phyloP scores from a whole-genome alignment of 208 protist genomes.

The Endotrypanum monterogeii region DNA sequence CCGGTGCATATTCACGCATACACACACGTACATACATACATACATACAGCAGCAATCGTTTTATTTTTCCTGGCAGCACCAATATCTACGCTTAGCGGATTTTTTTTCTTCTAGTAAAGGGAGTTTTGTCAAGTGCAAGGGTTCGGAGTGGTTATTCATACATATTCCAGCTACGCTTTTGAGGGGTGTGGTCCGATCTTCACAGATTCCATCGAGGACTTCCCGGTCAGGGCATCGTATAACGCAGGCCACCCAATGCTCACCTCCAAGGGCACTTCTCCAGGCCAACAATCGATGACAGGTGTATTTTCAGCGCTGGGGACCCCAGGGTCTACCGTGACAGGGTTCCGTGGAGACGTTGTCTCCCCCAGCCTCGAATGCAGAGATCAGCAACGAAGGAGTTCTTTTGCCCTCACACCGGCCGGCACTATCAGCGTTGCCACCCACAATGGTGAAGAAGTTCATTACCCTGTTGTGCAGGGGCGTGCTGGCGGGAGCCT shows the following conservation, averaged over 20 bases:
- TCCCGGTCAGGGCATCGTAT: slow-evolving; percentile 1
- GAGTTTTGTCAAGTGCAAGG: background rate
- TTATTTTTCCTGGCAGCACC: no score
- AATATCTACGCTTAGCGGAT: background rate
- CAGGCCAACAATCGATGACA: slow-evolving; percentile 12
- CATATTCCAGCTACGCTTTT: background rate
- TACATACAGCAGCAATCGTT: no score
- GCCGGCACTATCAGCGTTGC: slow-evolving; percentile 18
- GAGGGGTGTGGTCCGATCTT: background rate
- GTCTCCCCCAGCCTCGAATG: background rate
- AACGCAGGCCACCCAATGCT: background rate
- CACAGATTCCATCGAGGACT: background rate
- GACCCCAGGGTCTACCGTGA: background rate
- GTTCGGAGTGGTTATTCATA: background rate
- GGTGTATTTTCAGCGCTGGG: slow-evolving; percentile 13
- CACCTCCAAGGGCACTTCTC: background rate
- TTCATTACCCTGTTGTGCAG: slow-evolving; percentile 29
- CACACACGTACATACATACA: background rate
- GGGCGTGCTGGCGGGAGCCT: slow-evolving; percentile 31
- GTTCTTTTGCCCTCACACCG: background rate
- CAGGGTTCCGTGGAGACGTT: background rate
- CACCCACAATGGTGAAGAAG: slow-evolving; percentile 18
- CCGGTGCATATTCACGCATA: background rate
- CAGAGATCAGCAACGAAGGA: background rate
- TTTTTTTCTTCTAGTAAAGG: background rate